Conservation (phyloP, 768 basidiomycete genomes). For the Tricholoma furcatifolium region DNA sequence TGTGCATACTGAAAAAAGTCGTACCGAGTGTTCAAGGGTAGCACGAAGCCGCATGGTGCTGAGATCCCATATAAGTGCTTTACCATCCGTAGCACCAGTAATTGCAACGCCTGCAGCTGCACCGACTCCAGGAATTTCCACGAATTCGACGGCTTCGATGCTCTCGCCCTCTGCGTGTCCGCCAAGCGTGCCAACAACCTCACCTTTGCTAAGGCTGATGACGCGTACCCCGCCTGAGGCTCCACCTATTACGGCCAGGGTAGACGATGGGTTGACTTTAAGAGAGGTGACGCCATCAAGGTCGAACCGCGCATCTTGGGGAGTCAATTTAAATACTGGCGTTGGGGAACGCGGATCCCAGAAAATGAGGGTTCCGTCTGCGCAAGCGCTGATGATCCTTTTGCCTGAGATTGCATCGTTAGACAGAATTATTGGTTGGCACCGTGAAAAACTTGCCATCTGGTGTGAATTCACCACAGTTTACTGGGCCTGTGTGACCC, state of each 20-base stretch:
- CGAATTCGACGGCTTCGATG: conserved; percentile 82
- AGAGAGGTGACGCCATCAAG: conserved; percentile 85
- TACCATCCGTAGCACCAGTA: conserved; percentile 91
- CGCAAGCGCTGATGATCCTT: conserved; percentile 84
- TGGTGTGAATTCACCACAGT: conserved; percentile 89
- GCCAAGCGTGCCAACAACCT: conserved; percentile 72
- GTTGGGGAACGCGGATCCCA: conserved; percentile 87
- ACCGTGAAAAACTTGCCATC: conserved; percentile 53
- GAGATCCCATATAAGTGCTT: conserved; percentile 93
- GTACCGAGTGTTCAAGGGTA: conserved; percentile 79
- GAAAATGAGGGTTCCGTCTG: conserved; percentile 76
- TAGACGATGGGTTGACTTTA: conserved; percentile 81
- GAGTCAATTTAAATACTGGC: conserved; percentile 79
- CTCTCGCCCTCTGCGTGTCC: conserved; percentile 88
- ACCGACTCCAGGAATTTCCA: conserved; percentile 64
- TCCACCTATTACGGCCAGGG: conserved; percentile 90
- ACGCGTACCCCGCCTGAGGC: conserved; percentile 83
- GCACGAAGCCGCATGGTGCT: conserved; percentile 80
- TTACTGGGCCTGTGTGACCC: conserved; percentile 81
- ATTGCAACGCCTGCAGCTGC: conserved; percentile 65
- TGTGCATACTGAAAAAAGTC: conserved; percentile 15
- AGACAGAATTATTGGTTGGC: neutral
- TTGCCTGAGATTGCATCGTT: conserved; percentile 52
- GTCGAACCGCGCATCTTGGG: conserved; percentile 70
- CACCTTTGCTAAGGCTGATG: conserved; percentile 84